A percentile compares a stretch with the other conserved stretches of the same genome.
phyloP scores from a whole-genome alignment of 306 rosid species.

The Cucumis sativus region DNA sequence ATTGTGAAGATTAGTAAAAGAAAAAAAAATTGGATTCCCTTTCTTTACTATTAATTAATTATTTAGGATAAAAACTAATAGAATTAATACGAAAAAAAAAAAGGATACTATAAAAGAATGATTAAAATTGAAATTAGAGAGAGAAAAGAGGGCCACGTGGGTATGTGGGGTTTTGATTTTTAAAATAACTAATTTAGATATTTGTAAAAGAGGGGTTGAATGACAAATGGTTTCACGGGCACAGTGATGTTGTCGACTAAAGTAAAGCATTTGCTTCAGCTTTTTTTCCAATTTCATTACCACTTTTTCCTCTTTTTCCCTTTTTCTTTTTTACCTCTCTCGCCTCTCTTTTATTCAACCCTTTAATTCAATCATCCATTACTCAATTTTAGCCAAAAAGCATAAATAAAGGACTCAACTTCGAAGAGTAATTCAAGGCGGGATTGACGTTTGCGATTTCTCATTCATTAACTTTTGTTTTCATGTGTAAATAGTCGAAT shows the following conservation, averaged over 20 bases:
- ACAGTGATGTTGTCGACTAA: constrained; percentile 10
- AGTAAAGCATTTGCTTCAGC: constrained; percentile 6
- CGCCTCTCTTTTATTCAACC: not conserved
- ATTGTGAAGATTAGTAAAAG: too few species aligned
- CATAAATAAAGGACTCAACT: not conserved
- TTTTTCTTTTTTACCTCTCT: not conserved
- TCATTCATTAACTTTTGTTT: too few species aligned
- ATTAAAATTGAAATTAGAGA: too few species aligned
- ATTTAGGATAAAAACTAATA: too few species aligned
- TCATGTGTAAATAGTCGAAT: too few species aligned
- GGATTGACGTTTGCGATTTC: not conserved
- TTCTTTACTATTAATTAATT: too few species aligned
- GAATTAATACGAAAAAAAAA: too few species aligned
- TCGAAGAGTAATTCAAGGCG: constrained; percentile 1
- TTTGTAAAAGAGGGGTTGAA: not conserved
- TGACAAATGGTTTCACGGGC: not conserved
- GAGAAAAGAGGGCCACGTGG: not conserved
- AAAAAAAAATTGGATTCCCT: too few species aligned
- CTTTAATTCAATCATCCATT: not conserved
- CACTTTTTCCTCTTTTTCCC: not conserved
- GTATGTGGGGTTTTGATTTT: not conserved
- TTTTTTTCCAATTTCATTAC: not conserved
- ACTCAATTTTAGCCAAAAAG: not conserved
- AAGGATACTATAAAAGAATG: too few species aligned
- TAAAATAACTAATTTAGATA: not conserved